Evolutionary conservation across 768 basidiomycete genomes (phyloP), one percentile per base, ranked within the genome.

Genomic region (Pleurotus tuber-regium): DNA sequence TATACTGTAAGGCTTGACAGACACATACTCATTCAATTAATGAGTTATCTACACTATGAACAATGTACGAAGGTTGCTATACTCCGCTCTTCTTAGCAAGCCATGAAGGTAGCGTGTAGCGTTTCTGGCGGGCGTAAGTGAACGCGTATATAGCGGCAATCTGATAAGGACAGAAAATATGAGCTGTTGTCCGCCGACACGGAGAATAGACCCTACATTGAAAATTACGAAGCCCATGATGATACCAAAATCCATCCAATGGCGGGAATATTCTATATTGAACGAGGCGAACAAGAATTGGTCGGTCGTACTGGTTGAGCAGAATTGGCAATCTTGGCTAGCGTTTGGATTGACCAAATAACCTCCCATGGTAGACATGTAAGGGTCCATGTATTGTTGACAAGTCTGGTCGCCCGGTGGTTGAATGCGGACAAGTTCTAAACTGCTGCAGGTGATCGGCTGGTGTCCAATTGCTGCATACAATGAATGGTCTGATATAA

Each of bases 371-470:
- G 52, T 52, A 0, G 65, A 52, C 12, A 87, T 83, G 61, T 77
- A 91, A 0, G 68, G 53, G 16, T 63, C 50, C 52, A 87, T 60
- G 63, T 76, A 90, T 2, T 63, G 38, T 7, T 64, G 64, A 59
- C 90, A 91, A 1, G 74, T 80, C 56, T 78, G 69, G 1, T 83
- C 84, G 0, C 69, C 59, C 2, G 85, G 83, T 1, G 87, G 81
- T 5, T 78, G 60, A 54, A 94, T 61, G 1, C 70, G 70, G 2
- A 83, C 78, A n/a, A 80, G 71, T 63, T 94, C 92, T 47, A 72
- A 65, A 0, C 64, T n/a, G 0, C 83, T 64, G 62, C 92, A 93
- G 11, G 64, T 67, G 43, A 87, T 71, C 1, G 64, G 52, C 42
- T 72, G 65, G 6, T 66, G 70, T 0, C 82, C 83, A 10, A 87